Conservation (phyloP, 306 rosid genomes). For the Cucumis sativus region Cucumber_9930_V3 NC_026657.2:14414001-14414500, state of each 20-base stretch:
- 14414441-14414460: not conserved
- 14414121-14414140: not conserved
- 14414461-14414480: not conserved
- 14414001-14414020: slow-evolving; percentile 57
- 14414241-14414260: not conserved
- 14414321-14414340: not conserved
- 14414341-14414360: not conserved
- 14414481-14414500: not conserved
- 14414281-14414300: not conserved
- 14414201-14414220: not conserved
- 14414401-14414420: not conserved
- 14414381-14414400: not conserved
- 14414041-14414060: slow-evolving; percentile 84
- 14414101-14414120: slow-evolving; percentile 35
- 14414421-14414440: not conserved
- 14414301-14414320: not conserved
- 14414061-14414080: slow-evolving; percentile 95
- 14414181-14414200: not conserved
- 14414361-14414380: not conserved
- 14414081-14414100: slow-evolving; percentile 87
- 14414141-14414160: not conserved
- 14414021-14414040: slow-evolving; percentile 75
- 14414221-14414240: not conserved
- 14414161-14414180: not conserved
- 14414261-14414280: not conserved